Percentiles rank a stretch among this genome's conserved stretches.
Evolutionary conservation across 2,329 filamentous ascomycete species (phyloP).

Genomic region (Cladosporium sp.): DNA sequence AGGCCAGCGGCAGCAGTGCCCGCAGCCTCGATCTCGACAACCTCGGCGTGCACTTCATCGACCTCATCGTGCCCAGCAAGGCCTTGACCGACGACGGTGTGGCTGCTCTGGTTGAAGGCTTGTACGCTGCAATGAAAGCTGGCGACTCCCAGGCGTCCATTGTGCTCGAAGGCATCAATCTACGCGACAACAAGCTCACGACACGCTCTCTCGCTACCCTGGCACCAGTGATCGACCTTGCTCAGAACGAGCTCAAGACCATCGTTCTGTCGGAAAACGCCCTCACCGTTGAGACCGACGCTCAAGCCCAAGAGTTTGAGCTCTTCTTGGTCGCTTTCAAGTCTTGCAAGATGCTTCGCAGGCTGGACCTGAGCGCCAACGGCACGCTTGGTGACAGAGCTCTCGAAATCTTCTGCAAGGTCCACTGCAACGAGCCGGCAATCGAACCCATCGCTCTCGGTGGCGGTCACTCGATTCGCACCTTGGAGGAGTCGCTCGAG

Average conservation of each 20-base stretch:
- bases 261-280: slow-evolving; percentile 43
- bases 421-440: slow-evolving; percentile 33
- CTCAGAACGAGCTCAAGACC: slow-evolving; percentile 39
- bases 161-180: slow-evolving; percentile 41
- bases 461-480: slow-evolving; percentile 17
- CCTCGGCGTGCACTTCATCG: slow-evolving; percentile 25
- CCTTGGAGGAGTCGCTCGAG: slow-evolving; percentile 22
- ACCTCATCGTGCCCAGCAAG: slow-evolving; percentile 42
- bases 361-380: slow-evolving; percentile 43
- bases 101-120: slow-evolving; percentile 35
- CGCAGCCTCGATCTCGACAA: slow-evolving; percentile 12
- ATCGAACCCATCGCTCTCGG: slow-evolving; percentile 27
- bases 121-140: slow-evolving; percentile 35
- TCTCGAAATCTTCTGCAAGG: slow-evolving; percentile 40
- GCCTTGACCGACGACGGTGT: slow-evolving; percentile 43
- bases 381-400: slow-evolving; percentile 34
- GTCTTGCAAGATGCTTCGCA: slow-evolving; percentile 37
- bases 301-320: slow-evolving; percentile 37
- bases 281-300: slow-evolving; percentile 33
- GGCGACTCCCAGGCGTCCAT: slow-evolving; percentile 25
- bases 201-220: slow-evolving; percentile 36
- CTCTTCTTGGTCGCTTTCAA: slow-evolving; percentile 39
- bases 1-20: slow-evolving; percentile 22
- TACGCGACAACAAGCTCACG: slow-evolving; percentile 41
- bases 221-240: slow-evolving; percentile 36